These are phyloP conservation scores for Eucalyptus urophylla DNA, from an alignment of 345 rosid species.

Conservation along the genomic window DNA sequence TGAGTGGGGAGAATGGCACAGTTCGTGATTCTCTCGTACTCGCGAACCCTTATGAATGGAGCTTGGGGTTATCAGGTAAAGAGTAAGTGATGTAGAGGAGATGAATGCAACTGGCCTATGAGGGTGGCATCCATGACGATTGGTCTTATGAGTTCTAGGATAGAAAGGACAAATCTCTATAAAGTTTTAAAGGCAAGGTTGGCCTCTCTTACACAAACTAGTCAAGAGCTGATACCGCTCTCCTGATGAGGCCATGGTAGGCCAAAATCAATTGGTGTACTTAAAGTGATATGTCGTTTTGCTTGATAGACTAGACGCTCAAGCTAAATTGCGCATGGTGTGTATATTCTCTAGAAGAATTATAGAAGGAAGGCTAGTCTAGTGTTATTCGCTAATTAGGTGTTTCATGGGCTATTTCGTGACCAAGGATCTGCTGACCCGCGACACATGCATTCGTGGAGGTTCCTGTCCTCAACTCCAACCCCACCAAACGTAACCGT, in stretches of 20 bases:
- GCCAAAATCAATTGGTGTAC: background rate
- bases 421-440: background rate
- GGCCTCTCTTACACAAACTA: background rate
- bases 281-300: no score
- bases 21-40: no score
- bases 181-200: accelerated
- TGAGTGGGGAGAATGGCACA: background rate
- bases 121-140: accelerated
- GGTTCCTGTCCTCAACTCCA: background rate
- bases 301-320: background rate
- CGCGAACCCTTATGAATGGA: background rate
- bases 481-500: background rate
- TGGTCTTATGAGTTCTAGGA: background rate
- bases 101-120: background rate
- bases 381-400: no score
- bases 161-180: background rate
- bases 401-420: no score
- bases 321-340: accelerated
- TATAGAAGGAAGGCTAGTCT: background rate
- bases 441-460: background rate
- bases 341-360: no score
- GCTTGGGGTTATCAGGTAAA: background rate
- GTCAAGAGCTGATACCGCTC: background rate
- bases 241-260: accelerated
- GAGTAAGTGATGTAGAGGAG: background rate